Percentiles rank a stretch among this genome's conserved stretches.
These are phyloP conservation scores for Auricularia sp. DNA, from an alignment of 768 basidiomycete genomes.

Conservation along the genomic window DNA sequence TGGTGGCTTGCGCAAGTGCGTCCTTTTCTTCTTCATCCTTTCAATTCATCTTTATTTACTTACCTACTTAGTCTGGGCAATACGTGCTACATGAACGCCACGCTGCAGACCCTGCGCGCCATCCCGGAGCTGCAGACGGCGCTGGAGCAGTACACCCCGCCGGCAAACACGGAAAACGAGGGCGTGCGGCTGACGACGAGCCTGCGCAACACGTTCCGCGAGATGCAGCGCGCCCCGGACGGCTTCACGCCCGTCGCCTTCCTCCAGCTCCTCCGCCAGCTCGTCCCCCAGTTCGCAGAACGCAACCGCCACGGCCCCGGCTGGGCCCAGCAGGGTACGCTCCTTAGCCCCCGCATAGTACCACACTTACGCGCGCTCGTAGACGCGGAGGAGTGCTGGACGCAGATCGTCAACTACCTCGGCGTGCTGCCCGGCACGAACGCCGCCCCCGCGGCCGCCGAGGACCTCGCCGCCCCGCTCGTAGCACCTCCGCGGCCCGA, in stretches of 20 bases:
- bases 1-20: constrained; percentile 68
- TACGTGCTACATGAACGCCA: constrained; percentile 97
- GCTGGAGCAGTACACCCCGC: constrained; percentile 42
- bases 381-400: constrained; percentile 90
- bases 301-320: constrained; percentile 37
- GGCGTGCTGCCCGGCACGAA: constrained; percentile 50
- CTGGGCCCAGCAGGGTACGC: constrained; percentile 71
- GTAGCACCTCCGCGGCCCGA: too few species aligned
- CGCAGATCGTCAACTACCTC: constrained; percentile 59
- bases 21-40: not conserved
- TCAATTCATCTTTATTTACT: not conserved
- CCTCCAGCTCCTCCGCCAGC: constrained; percentile 54
- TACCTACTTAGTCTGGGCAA: constrained; percentile 56
- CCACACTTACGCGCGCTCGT: not conserved
- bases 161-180: constrained; percentile 16
- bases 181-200: constrained; percentile 30
- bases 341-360: not conserved
- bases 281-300: constrained; percentile 89
- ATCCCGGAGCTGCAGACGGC: constrained; percentile 82
- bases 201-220: constrained; percentile 58
- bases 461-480: constrained; percentile 15
- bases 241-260: constrained; percentile 62
- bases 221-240: constrained; percentile 69
- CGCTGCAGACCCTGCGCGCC: constrained; percentile 84
- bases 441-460: constrained; percentile 16